These are phyloP conservation scores for Nannizzia gypsea DNA, from an alignment of 2,329 filamentous ascomycete genomes.

Conservation along the genomic window DNA sequence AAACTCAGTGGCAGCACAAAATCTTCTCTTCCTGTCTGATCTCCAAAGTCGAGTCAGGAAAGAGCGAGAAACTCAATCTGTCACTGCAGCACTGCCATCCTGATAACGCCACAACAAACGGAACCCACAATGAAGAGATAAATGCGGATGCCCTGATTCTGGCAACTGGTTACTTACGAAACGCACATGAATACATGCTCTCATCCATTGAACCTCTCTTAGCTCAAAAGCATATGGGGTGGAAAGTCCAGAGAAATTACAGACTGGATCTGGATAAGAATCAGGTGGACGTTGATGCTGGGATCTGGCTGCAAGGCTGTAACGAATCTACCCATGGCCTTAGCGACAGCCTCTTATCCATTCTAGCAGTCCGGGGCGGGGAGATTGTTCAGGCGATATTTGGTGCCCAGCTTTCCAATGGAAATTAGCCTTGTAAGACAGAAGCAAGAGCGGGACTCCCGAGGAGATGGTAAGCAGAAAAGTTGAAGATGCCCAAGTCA, in stretches of 20 bases:
- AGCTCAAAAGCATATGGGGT: conserved; percentile 45
- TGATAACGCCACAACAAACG: conserved; percentile 20
- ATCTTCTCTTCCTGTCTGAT: conserved; percentile 62
- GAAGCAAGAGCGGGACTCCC: too few relatives aligned
- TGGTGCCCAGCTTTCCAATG: conserved; percentile 2
- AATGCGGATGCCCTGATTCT: conserved; percentile 73
- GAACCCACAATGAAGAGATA: conserved; percentile 45
- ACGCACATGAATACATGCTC: conserved; percentile 68
- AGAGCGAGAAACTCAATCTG: conserved; percentile 45
- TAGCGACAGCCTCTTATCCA: conserved; percentile 70
- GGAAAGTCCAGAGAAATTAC: conserved; percentile 68
- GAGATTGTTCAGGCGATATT: conserved; percentile 24
- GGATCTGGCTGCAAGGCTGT: conserved; percentile 87
- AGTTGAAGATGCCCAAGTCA: too few relatives aligned
- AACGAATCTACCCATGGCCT: conserved; percentile 84
- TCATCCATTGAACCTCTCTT: conserved; percentile 54
- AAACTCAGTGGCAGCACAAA: conserved; percentile 66
- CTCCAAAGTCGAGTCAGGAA: conserved; percentile 45
- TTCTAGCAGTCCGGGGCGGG: conserved; percentile 47
- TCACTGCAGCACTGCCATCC: conserved; percentile 43
- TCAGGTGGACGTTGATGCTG: conserved; percentile 58
- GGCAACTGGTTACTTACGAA: conserved; percentile 73
- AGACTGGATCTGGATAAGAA: conserved; percentile 57
- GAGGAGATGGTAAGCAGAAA: neutral
- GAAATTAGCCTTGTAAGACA: neutral